Evolutionary conservation across 2,329 filamentous ascomycete genomes (phyloP).

Genomic region (Dactylellina haptotyla): DNA sequence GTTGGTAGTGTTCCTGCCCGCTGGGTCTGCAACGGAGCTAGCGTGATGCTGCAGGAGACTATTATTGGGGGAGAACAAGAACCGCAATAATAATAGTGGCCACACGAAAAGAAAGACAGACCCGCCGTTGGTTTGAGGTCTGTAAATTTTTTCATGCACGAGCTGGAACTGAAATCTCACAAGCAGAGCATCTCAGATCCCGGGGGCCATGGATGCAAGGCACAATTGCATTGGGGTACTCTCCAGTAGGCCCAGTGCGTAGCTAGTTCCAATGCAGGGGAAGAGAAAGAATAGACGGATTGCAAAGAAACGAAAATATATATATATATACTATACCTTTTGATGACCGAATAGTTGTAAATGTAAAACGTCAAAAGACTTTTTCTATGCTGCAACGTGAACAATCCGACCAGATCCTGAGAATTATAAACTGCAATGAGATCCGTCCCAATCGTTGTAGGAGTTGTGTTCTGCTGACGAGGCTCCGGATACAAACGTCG

Average conservation of each 20-base stretch:
- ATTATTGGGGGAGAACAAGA: constrained; percentile 43
- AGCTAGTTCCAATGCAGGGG: constrained; percentile 11
- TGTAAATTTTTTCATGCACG: constrained; percentile 38
- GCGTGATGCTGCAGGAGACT: constrained; percentile 33
- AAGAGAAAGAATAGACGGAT: too few relatives aligned
- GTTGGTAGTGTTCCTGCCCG: constrained; percentile 38
- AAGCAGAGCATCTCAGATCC: too few relatives aligned
- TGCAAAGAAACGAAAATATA: too few relatives aligned
- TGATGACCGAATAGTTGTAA: not conserved
- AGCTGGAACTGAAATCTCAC: constrained; percentile 45
- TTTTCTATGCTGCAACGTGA: too few relatives aligned
- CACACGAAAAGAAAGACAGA: constrained; percentile 1
- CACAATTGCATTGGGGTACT: too few relatives aligned
- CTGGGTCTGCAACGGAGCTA: constrained; percentile 32
- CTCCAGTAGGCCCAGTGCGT: too few relatives aligned
- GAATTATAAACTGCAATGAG: constrained; percentile 14
- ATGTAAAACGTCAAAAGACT: not conserved
- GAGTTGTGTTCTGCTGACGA: constrained; percentile 28
- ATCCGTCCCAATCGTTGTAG: not conserved
- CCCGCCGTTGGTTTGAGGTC: constrained; percentile 21
- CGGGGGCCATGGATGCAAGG: constrained; percentile 7
- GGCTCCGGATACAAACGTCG: constrained; percentile 10
- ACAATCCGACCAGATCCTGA: not conserved
- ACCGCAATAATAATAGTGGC: not conserved
- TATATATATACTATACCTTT: constrained; percentile 1